A percentile compares a stretch with the other conserved stretches of the same genome.
Conservation (phyloP, 352 stramenopile species). For the Plasmopara muralis region DNA sequence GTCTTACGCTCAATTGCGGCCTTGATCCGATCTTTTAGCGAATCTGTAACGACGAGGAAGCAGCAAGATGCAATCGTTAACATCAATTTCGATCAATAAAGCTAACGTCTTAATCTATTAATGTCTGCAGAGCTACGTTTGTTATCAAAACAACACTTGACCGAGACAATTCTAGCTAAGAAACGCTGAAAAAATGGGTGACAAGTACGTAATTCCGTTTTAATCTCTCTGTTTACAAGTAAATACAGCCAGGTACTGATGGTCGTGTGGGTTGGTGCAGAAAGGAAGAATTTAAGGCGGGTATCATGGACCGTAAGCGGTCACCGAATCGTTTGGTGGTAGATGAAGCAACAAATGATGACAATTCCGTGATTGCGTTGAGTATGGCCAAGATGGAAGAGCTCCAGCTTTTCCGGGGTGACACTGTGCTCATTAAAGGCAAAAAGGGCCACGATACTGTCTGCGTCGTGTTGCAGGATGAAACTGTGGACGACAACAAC, state of each 20-base stretch:
- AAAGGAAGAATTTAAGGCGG: constrained; percentile 79
- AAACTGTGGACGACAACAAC: constrained; percentile 95
- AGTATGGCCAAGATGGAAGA: constrained; percentile 97
- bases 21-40: neutral
- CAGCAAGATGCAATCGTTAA: neutral
- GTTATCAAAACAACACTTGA: constrained; percentile 13
- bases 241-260: neutral
- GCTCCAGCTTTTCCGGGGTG: constrained; percentile 97
- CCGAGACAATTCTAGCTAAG: constrained; percentile 1
- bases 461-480: constrained; percentile 96
- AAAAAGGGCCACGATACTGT: constrained; percentile 99
- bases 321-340: constrained; percentile 98
- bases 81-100: neutral
- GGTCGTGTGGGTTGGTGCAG: constrained; percentile 7
- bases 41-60: neutral
- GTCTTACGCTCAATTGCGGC: too few species aligned
- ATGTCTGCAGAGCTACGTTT: constrained; percentile 8
- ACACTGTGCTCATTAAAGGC: constrained; percentile 99
- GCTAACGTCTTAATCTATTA: neutral
- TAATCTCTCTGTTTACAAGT: too few species aligned
- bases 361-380: constrained; percentile 96
- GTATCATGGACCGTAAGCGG: constrained; percentile 90
- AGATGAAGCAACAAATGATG: constrained; percentile 96
- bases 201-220: constrained; percentile 18
- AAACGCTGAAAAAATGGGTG: constrained; percentile 16